Base-by-base conservation (phyloP, 2,329 filamentous ascomycete species). In the Claviceps africana region DNA sequence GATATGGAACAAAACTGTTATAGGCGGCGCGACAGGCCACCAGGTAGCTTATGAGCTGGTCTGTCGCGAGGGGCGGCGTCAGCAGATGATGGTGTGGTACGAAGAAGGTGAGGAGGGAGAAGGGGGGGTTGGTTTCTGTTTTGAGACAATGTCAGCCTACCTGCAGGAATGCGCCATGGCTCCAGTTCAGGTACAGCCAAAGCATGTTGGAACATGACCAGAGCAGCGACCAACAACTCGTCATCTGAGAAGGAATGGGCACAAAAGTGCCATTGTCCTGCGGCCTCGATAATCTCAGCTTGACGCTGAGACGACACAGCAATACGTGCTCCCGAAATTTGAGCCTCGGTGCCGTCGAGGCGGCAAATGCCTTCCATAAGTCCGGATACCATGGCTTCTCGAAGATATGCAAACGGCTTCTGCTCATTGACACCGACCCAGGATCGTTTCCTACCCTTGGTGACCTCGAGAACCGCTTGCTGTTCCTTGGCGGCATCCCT, bases 1-100 rank as follows among this genome's bases (percentile, higher is more conserved):
- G 93, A 64, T 97, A 98, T 22, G 91, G 86, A 37, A 96, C 89
- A 66, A 95, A 95, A 54, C 81, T 86, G 67, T 97, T 97, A 71
- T 98, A 98, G n/a, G 93, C 88, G 47, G 85, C 83, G 56, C 91
- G 85, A 62, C 89, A 93, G 51, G 90, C 89, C 56, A 95, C 78
- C 55, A 97, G 74, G 63, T 95, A 97, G 51, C 81, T 83, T 57
- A 86, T 85, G 30, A 98, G 74, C 65, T 94, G 84, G 60, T 86
- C 88, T 87, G 62, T 44, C 57, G 51, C 54, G 51, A 54, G 56
- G 55, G 50, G n/a, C n/a, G 35, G 54, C 61, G 68, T 77, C 65
- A 78, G 72, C 60, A 65, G 57, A 47, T 39, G 53, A 21, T 37
- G 21, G 30, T n/a, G 42, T 51, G 33, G 35, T 30, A 19, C 19